These are phyloP conservation scores for Globisporangium sylvaticum DNA, from an alignment of 352 stramenopile genomes.

Conservation along the genomic window DNA sequence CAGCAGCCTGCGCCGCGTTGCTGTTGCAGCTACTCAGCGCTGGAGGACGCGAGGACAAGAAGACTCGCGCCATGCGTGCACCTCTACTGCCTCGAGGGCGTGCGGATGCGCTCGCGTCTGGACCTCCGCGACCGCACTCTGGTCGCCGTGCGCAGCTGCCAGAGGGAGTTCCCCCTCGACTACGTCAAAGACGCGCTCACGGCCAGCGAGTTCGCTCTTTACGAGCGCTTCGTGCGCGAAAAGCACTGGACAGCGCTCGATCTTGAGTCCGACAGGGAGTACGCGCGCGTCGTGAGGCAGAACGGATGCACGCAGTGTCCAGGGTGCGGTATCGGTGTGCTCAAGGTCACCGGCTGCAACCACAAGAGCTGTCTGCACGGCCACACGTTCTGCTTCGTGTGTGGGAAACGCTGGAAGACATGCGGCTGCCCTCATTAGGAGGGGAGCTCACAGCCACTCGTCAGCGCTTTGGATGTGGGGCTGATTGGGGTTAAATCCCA, in stretches of 20 bases:
- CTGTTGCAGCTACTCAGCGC: background rate
- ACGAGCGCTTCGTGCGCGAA: slow-evolving; percentile 10
- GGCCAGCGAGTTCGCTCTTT: background rate
- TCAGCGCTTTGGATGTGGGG: no score
- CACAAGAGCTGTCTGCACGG: slow-evolving; percentile 46
- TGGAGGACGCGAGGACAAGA: background rate
- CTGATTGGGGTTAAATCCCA: no score
- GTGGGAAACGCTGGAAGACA: slow-evolving; percentile 24
- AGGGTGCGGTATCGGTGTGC: slow-evolving; percentile 60
- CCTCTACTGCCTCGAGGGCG: slow-evolving; percentile 55
- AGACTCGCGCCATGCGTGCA: slow-evolving; percentile 33
- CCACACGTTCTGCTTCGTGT: slow-evolving; percentile 65
- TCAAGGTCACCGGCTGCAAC: slow-evolving; percentile 42
- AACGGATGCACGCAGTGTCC: slow-evolving; percentile 51
- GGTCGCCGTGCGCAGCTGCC: slow-evolving; percentile 17
- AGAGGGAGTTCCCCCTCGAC: slow-evolving; percentile 8
- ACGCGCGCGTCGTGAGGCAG: slow-evolving; percentile 31
- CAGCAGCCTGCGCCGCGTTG: background rate
- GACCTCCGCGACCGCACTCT: slow-evolving; percentile 41
- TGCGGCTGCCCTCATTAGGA: background rate
- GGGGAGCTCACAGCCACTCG: no score
- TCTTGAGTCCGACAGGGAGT: slow-evolving; percentile 58
- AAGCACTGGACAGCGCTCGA: slow-evolving; percentile 20
- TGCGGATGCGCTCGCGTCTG: slow-evolving; percentile 52
- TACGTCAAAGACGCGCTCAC: slow-evolving; percentile 4